These are phyloP conservation scores for Lichtheimia corymbifera DNA, from an alignment of 371 early-diverging fungal genomes.

Conservation along the genomic window DNA sequence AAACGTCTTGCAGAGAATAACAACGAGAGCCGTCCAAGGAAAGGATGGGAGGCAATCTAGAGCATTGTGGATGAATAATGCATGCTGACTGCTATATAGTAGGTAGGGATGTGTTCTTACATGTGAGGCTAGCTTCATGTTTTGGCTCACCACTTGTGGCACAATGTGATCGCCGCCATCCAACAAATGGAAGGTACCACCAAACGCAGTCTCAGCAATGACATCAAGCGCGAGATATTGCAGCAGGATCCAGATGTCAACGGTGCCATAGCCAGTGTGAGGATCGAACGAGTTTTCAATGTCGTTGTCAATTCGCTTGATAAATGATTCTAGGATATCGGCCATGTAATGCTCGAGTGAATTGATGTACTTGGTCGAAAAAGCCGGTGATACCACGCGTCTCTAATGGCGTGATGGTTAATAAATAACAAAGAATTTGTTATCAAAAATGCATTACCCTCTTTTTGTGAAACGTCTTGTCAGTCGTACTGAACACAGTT, in stretches of 20 bases:
- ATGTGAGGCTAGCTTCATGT: conserved; percentile 5
- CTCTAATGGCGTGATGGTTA: conserved; percentile 17
- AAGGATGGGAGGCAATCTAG: conserved; percentile 10
- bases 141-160: conserved; percentile 12
- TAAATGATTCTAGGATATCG: conserved; percentile 14
- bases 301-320: conserved; percentile 18
- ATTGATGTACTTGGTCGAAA: conserved; percentile 39
- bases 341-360: conserved; percentile 41
- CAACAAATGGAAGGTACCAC: conserved; percentile 48
- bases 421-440: not conserved
- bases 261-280: conserved; percentile 13
- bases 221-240: conserved; percentile 48
- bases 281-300: conserved; percentile 13
- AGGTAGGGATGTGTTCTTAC: not conserved
- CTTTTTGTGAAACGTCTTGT: conserved; percentile 32
- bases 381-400: conserved; percentile 47
- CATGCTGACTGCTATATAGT: not conserved
- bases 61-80: not conserved
- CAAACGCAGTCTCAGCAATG: conserved; percentile 41
- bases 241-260: conserved; percentile 38
- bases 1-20: not conserved
- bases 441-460: conserved; percentile 16
- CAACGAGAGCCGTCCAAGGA: not conserved
- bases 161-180: conserved; percentile 37
- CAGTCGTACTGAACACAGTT: conserved; percentile 22